Evolutionary conservation across 129 eudicot species (phyloP).

Genomic region (Lonicera japonica): DNA sequence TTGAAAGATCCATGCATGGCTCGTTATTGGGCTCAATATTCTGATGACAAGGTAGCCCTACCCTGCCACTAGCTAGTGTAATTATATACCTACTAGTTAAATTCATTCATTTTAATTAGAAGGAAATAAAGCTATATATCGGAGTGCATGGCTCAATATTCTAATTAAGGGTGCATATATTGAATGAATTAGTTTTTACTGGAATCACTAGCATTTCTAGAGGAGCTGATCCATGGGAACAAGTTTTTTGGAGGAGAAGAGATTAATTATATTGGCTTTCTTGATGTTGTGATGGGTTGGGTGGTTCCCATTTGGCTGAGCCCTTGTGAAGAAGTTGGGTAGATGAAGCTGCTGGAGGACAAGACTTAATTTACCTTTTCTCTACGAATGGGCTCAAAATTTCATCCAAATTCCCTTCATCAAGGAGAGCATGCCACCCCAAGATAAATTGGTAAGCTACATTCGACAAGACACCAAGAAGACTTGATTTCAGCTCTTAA

Average conservation of each 20-base stretch:
- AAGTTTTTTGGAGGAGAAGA: slow-evolving; percentile 19
- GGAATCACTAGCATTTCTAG: slow-evolving; percentile 7
- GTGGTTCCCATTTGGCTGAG: slow-evolving; percentile 14
- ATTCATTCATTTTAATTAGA: too few species aligned
- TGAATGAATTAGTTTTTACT: slow-evolving; percentile 1
- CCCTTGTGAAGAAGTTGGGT: slow-evolving; percentile 17
- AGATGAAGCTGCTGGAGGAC: slow-evolving; percentile 15
- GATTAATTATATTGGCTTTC: slow-evolving; percentile 14
- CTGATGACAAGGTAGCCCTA: too few species aligned
- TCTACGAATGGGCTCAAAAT: slow-evolving; percentile 20
- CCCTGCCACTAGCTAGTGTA: too few species aligned
- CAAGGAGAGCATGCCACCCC: slow-evolving; percentile 11
- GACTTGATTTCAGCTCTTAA: too few species aligned
- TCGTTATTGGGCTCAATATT: too few species aligned
- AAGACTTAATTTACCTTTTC: slow-evolving; percentile 18
- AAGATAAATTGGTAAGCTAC: slow-evolving; percentile 14
- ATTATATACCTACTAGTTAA: too few species aligned
- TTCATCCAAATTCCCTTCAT: slow-evolving; percentile 18
- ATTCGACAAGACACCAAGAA: slow-evolving; percentile 6
- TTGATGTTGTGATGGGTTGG: slow-evolving; percentile 24
- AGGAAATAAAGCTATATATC: too few species aligned
- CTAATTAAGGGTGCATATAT: too few species aligned
- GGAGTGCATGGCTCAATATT: too few species aligned
- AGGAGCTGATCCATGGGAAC: slow-evolving; percentile 18
- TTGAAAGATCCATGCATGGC: too few species aligned